phyloP scores from a whole-genome alignment of 176 grass and related monocot genomes.

The Carex pumila region DNA sequence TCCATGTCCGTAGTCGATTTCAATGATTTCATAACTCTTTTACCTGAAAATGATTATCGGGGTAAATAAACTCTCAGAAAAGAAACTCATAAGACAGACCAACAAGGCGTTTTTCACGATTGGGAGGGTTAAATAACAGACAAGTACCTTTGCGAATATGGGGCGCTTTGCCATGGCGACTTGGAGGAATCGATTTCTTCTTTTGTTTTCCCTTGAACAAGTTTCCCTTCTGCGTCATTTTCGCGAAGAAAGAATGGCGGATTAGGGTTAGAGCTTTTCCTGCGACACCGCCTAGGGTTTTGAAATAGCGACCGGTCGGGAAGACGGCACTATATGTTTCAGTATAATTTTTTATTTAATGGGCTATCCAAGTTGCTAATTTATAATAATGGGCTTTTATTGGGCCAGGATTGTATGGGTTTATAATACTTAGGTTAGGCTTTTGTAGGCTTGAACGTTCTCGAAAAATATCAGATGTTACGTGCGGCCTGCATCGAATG shows the following conservation, averaged over 20 bases:
- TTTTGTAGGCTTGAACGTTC: background rate
- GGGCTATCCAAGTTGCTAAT: background rate
- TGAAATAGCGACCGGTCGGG: background rate
- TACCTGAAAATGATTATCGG: slow-evolving; percentile 36
- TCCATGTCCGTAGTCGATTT: slow-evolving; percentile 69
- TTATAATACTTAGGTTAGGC: background rate
- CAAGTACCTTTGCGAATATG: slow-evolving; percentile 66
- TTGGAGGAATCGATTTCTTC: slow-evolving; percentile 71
- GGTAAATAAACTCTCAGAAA: background rate
- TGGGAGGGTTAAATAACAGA: background rate
- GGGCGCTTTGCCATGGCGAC: slow-evolving; percentile 63
- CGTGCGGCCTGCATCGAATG: background rate
- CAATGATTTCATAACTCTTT: slow-evolving; percentile 50
- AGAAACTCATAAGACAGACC: background rate
- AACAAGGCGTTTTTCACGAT: background rate
- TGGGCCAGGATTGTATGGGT: background rate
- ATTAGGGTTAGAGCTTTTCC: background rate
- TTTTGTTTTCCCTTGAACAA: slow-evolving; percentile 84
- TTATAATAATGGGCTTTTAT: background rate
- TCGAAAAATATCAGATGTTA: background rate
- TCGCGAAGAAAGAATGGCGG: background rate
- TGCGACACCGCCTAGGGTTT: background rate
- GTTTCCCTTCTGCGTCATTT: slow-evolving; percentile 89
- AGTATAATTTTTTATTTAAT: background rate
- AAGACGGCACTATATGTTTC: background rate